These are phyloP conservation scores for Trichoderma atrobrunneum DNA, from an alignment of 2,329 filamentous ascomycete species.

Conservation along the genomic window DNA sequence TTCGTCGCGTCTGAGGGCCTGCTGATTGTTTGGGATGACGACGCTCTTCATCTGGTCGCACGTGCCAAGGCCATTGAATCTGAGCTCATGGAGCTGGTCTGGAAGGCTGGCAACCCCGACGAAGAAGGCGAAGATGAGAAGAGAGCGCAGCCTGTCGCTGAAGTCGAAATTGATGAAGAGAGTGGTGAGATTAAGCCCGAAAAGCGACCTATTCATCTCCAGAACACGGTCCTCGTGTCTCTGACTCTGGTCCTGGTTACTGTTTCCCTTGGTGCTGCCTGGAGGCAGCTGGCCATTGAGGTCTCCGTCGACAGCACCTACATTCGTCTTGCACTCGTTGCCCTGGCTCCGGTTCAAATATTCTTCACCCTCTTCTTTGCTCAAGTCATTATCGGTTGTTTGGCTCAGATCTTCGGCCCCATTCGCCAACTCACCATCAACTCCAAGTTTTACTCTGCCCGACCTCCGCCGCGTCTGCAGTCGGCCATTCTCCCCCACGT, in stretches of 20 bases:
- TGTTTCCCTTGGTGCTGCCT: slow-evolving; percentile 66
- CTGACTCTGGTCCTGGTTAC: slow-evolving; percentile 65
- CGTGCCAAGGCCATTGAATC: slow-evolving; percentile 71
- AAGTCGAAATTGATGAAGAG: slow-evolving; percentile 67
- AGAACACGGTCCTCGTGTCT: slow-evolving; percentile 67
- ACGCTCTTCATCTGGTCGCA: slow-evolving; percentile 66
- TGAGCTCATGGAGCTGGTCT: slow-evolving; percentile 74
- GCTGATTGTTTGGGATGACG: slow-evolving; percentile 79
- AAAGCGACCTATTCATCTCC: slow-evolving; percentile 63
- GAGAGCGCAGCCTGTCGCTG: slow-evolving; percentile 42
- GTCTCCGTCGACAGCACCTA: slow-evolving; percentile 62
- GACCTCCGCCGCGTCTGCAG: slow-evolving; percentile 61
- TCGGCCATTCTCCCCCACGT: slow-evolving; percentile 62
- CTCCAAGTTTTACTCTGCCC: slow-evolving; percentile 78
- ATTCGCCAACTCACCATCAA: slow-evolving; percentile 70
- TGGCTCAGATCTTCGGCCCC: slow-evolving; percentile 74
- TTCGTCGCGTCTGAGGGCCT: slow-evolving; percentile 70
- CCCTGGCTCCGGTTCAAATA: slow-evolving; percentile 66
- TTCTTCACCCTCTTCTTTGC: slow-evolving; percentile 82
- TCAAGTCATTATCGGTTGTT: slow-evolving; percentile 72
- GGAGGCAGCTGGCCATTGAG: slow-evolving; percentile 67
- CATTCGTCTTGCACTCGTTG: slow-evolving; percentile 61
- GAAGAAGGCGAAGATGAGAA: slow-evolving; percentile 55
- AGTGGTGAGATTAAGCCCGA: slow-evolving; percentile 65
- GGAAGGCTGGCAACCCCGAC: slow-evolving; percentile 58